Conservation (phyloP, 106 monocot genomes). For the Dioscorea dumetorum region DNA sequence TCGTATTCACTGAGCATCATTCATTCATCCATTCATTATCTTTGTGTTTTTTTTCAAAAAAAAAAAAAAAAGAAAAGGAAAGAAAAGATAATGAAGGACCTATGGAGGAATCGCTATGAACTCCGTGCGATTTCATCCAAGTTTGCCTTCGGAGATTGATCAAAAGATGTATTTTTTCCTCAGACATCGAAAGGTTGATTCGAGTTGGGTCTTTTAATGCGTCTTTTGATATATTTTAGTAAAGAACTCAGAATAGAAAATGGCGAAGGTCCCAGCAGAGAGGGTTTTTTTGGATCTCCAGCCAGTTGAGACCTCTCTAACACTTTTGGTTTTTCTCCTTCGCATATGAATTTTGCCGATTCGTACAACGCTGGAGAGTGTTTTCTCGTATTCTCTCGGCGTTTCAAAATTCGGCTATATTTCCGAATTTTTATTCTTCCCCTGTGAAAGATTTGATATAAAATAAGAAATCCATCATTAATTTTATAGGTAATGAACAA, state of each 20-base stretch:
- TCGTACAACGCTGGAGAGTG: slow-evolving; percentile 3
- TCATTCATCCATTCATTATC: not conserved
- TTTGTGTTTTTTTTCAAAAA: not conserved
- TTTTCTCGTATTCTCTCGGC: not conserved
- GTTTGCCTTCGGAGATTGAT: slow-evolving; percentile 32
- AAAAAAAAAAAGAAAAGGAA: not conserved
- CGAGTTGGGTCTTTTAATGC: not conserved
- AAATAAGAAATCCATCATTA: no score
- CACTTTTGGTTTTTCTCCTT: slow-evolving; percentile 14
- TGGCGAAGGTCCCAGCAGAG: slow-evolving; percentile 38
- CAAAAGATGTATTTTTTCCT: not conserved
- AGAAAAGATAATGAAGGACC: slow-evolving; percentile 6
- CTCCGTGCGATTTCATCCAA: slow-evolving; percentile 26
- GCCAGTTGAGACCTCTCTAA: slow-evolving; percentile 32
- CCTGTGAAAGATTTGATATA: no score
- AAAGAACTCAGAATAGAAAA: not conserved
- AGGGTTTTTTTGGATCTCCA: slow-evolving; percentile 15
- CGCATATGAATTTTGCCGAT: slow-evolving; percentile 10
- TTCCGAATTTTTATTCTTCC: not conserved
- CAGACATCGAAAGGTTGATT: not conserved
- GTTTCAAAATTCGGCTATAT: slow-evolving; percentile 3
- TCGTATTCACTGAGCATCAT: slow-evolving; percentile 43
- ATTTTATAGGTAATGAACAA: no score
- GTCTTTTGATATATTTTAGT: not conserved
- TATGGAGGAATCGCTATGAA: slow-evolving; percentile 19